Evolutionary conservation across 768 basidiomycete genomes (phyloP).

Genomic region (Calvatia gigantea): DNA sequence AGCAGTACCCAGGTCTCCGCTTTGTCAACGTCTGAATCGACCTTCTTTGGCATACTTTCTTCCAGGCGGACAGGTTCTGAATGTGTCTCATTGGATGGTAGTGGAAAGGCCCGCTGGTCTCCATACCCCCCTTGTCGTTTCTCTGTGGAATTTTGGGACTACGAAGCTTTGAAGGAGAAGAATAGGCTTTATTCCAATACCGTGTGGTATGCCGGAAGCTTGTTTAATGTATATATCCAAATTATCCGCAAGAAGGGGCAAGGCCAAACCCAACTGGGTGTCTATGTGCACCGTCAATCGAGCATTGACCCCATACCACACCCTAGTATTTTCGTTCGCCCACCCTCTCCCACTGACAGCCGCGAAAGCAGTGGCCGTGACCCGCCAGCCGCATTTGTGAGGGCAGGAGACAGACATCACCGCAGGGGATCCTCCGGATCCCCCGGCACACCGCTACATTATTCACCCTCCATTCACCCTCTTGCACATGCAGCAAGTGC

Average conservation of each 20-base stretch:
- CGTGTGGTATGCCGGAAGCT: constrained; percentile 84
- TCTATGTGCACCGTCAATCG: constrained; percentile 87
- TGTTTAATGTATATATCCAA: constrained; percentile 89
- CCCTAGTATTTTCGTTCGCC: constrained; percentile 48
- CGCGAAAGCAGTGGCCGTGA: not conserved
- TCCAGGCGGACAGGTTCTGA: constrained; percentile 37
- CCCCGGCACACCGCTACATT: constrained; percentile 30
- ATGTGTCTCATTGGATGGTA: constrained; percentile 39
- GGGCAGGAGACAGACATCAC: constrained; percentile 1
- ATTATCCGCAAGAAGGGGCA: constrained; percentile 72
- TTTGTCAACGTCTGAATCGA: constrained; percentile 39
- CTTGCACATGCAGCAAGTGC: constrained; percentile 41
- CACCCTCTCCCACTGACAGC: constrained; percentile 6
- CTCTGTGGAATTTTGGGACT: constrained; percentile 88
- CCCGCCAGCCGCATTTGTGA: not conserved
- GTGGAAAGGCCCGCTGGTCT: constrained; percentile 56
- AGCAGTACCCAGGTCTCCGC: constrained; percentile 6
- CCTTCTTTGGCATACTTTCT: constrained; percentile 62
- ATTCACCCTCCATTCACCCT: constrained; percentile 45
- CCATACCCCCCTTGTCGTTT: constrained; percentile 81
- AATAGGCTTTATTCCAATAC: constrained; percentile 80
- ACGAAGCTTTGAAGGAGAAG: constrained; percentile 81
- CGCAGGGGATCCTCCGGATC: constrained; percentile 9
- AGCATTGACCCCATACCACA: constrained; percentile 76
- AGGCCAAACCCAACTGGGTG: constrained; percentile 66